A percentile compares a stretch with the other conserved stretches of the same genome.
Evolutionary conservation across 805 yeast species (phyloP).

Genomic region (Teunomyces kruisii): DNA sequence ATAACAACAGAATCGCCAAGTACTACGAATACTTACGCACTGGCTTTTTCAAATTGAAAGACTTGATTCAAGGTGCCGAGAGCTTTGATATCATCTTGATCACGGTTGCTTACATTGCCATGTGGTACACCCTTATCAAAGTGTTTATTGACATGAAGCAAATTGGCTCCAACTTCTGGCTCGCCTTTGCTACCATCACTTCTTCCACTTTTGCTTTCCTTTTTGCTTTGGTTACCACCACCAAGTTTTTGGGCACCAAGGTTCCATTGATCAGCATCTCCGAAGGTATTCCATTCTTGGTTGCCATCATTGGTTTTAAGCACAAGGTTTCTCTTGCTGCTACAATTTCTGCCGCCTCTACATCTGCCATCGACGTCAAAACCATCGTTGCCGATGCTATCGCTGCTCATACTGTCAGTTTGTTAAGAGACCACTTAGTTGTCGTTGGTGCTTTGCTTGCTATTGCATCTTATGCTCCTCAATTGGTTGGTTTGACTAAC

Average conservation of each 20-base stretch:
- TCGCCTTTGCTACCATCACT: constrained; percentile 74
- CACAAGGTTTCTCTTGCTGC: constrained; percentile 74
- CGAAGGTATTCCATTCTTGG: constrained; percentile 92
- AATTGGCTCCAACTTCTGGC: constrained; percentile 84
- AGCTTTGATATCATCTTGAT: constrained; percentile 81
- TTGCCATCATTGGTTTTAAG: constrained; percentile 89
- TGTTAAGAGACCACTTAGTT: constrained; percentile 73
- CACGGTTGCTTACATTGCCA: constrained; percentile 77
- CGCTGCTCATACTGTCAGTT: constrained; percentile 44
- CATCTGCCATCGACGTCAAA: constrained; percentile 38
- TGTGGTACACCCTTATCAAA: constrained; percentile 78
- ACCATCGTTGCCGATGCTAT: constrained; percentile 45
- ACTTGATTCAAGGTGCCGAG: constrained; percentile 68
- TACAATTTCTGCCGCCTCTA: constrained; percentile 43
- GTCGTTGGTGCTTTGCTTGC: constrained; percentile 69
- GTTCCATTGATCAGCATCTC: constrained; percentile 74
- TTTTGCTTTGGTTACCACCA: constrained; percentile 66
- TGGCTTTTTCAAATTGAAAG: constrained; percentile 39
- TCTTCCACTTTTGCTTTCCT: constrained; percentile 83
- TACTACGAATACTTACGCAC: constrained; percentile 52
- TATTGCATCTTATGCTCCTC: constrained; percentile 64
- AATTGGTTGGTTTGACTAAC: constrained; percentile 71
- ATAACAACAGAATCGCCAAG: constrained; percentile 53
- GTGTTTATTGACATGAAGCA: constrained; percentile 74
- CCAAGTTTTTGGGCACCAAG: constrained; percentile 52